Base-by-base conservation (phyloP, 2,329 filamentous ascomycete species). In the Aspergillus pseudoglaucus region DNA sequence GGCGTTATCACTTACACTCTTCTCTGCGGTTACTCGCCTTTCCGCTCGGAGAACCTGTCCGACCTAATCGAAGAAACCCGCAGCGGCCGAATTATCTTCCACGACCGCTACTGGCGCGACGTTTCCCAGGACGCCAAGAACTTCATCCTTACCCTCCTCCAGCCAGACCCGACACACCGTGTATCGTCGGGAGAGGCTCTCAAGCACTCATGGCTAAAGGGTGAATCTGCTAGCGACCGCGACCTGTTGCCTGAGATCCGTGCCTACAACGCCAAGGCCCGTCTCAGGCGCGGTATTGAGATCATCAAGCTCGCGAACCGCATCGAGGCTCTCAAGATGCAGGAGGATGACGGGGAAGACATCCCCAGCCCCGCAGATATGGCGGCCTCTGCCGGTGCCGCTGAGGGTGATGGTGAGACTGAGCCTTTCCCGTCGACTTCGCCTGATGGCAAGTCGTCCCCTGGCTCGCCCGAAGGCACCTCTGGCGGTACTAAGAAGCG, bases 1-100 rank as follows among this genome's bases (percentile, higher is more conserved):
- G 93, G 93, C 53, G 93, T 98, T 62, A 98, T 98, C 63, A 97
- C 93, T 38, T 98, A 98, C 73, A 98, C 93, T 14, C 79, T 98
- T 23, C 86, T 98, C 45, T 98, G 94, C 67, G 93, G 93, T 58
- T 98, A 98, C 75, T 96, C 91, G 40, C 93, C 93, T 17, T 98
- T 98, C 81, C 85, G 93, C 58, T 93, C 90, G 53, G 93, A 98
- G 75, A 95, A 88, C 62, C 77, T 98, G 43, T 81, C 86, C 56
- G 93, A 97, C 61, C 78, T 98, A 56, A 94, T 98, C 57, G 88
- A 96, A 54, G 93, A 98, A 72, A 97, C 90, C 73, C 89, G 82
- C 61, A 83, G 81, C 52, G 86, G 83, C 37, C 81, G 84, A 44
- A 87, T 98, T 50, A 81, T 95, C 46, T 98, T 97, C 80, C 93